phyloP scores from a whole-genome alignment of 208 protist species.

The Trypanosoma rangeli region DNA sequence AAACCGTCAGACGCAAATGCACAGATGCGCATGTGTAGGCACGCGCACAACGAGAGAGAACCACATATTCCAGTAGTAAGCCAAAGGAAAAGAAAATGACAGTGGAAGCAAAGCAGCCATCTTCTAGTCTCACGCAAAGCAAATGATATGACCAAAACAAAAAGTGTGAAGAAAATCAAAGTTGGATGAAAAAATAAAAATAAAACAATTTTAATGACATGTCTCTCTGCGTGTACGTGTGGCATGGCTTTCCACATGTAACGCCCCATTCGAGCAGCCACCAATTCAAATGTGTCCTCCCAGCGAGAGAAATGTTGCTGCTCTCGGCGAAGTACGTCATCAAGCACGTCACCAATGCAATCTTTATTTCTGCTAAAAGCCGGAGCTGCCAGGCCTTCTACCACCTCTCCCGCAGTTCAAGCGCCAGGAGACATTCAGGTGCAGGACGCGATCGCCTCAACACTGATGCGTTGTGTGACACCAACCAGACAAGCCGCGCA shows the following conservation, averaged over 20 bases:
- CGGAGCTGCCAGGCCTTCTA: neutral
- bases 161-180: neutral
- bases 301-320: conserved; percentile 8
- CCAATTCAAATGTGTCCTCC: conserved; percentile 6
- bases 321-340: conserved; percentile 21
- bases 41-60: neutral
- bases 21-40: neutral
- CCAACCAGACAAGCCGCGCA: conserved; percentile 11
- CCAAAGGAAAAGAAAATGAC: neutral
- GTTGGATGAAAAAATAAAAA: conserved; percentile 6
- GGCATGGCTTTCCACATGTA: conserved; percentile 7
- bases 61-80: neutral
- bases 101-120: conserved; percentile 9
- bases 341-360: neutral
- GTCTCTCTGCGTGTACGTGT: neutral
- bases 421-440: conserved; percentile 23
- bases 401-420: conserved; percentile 20
- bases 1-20: neutral
- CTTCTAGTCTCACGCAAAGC: neutral
- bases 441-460: conserved; percentile 20
- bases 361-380: neutral
- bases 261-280: conserved; percentile 10
- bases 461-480: conserved; percentile 10
- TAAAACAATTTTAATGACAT: conserved; percentile 14
- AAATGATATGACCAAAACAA: neutral